These are phyloP conservation scores for Mediolabrus comicus DNA, from an alignment of 108 stramenopile genomes.

Conservation along the genomic window DNA sequence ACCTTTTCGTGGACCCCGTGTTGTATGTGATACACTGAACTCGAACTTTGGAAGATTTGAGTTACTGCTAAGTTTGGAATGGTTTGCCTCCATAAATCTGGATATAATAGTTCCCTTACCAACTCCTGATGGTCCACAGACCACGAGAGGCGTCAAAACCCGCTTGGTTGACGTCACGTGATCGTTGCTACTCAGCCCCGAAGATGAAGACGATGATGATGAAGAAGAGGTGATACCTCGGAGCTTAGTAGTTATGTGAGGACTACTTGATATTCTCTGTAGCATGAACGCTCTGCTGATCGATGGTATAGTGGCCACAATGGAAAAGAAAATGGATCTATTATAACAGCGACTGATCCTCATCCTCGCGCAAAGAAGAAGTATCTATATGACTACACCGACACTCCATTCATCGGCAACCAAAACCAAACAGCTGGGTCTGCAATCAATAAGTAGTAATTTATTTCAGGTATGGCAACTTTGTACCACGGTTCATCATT, in stretches of 20 bases:
- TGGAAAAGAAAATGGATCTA: background rate
- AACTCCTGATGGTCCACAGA: conserved; percentile 53
- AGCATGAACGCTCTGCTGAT: background rate
- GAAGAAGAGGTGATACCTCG: background rate
- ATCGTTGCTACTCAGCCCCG: background rate
- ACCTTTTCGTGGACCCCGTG: conserved; percentile 82
- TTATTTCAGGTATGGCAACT: too few relatives aligned
- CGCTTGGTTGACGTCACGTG: background rate
- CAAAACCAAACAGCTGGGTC: too few relatives aligned
- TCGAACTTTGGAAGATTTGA: conserved; percentile 43
- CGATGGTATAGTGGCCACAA: background rate
- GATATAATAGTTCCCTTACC: conserved; percentile 67
- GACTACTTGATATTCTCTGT: background rate
- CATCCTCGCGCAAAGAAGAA: background rate
- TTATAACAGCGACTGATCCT: background rate
- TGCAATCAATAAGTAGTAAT: too few relatives aligned
- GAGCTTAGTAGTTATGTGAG: background rate
- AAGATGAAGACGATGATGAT: background rate
- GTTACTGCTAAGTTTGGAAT: conserved; percentile 1
- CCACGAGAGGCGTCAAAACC: conserved; percentile 30
- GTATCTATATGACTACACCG: too few relatives aligned
- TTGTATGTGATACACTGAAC: conserved; percentile 91
- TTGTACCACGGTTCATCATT: too few relatives aligned
- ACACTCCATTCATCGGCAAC: too few relatives aligned
- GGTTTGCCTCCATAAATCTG: conserved; percentile 18